These are phyloP conservation scores for Purpureocillium lavendulum DNA, from an alignment of 2,329 filamentous ascomycete genomes.

Conservation along the genomic window DNA sequence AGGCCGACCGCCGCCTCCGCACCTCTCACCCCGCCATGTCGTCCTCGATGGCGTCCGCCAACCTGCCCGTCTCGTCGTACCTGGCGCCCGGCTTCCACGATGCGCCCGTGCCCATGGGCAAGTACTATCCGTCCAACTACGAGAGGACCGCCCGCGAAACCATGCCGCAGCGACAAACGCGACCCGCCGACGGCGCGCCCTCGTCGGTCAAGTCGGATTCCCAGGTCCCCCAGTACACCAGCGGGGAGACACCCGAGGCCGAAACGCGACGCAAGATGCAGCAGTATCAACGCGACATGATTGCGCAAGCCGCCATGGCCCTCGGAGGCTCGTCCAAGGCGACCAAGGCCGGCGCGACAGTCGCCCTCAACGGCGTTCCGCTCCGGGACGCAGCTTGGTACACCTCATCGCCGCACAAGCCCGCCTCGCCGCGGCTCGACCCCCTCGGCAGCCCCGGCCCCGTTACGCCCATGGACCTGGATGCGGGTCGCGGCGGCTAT, in stretches of 20 bases:
- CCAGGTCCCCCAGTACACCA: slow-evolving; percentile 16
- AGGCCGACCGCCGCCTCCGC: slow-evolving; percentile 12
- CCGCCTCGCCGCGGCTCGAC: slow-evolving; percentile 38
- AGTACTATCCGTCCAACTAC: slow-evolving; percentile 57
- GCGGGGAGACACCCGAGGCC: slow-evolving; percentile 15
- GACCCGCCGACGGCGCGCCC: slow-evolving; percentile 16
- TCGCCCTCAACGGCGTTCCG: slow-evolving; percentile 25
- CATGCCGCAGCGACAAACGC: slow-evolving; percentile 10
- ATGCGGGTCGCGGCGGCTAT: slow-evolving; percentile 29
- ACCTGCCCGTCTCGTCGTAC: slow-evolving; percentile 42
- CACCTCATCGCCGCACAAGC: slow-evolving; percentile 32
- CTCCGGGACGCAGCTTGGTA: slow-evolving; percentile 30
- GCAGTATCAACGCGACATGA: slow-evolving; percentile 55
- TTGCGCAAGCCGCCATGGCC: slow-evolving; percentile 45
- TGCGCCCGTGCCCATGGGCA: slow-evolving; percentile 44
- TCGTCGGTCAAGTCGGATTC: slow-evolving; percentile 26
- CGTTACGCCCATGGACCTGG: slow-evolving; percentile 53
- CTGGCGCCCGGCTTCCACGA: slow-evolving; percentile 40
- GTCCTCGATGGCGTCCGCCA: slow-evolving; percentile 15
- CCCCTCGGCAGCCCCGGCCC: slow-evolving; percentile 52
- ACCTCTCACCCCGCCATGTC: slow-evolving; percentile 11
- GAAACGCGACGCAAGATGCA: slow-evolving; percentile 44
- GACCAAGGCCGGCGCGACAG: slow-evolving; percentile 15
- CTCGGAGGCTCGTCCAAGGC: slow-evolving; percentile 17
- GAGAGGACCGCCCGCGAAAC: slow-evolving; percentile 28